Base-by-base conservation (phyloP, 352 stramenopile genomes). In the Phytophthora nicotianae region DNA sequence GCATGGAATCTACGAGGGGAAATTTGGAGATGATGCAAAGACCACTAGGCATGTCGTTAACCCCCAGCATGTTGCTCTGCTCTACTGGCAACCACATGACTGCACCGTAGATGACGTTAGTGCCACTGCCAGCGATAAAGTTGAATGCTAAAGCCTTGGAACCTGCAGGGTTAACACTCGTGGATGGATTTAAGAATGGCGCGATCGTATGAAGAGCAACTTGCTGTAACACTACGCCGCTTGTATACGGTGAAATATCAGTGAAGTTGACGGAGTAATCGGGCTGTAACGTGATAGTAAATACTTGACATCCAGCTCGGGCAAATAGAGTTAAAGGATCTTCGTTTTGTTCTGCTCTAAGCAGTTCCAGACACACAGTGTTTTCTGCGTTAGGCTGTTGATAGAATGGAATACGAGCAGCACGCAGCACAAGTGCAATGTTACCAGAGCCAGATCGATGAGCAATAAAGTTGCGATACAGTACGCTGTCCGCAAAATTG, bases 21-120 rank as follows among this genome's bases (percentile, higher is more conserved):
- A 77, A 84, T 41, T 71, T 78, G 0, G 84, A 93, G 29, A 86
- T 14, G 23, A 89, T 57, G 19, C 78, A 89, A 10, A 91, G 29
- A 0, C 81, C 81, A 47, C 14, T 1, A 35, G 46, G 37, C 1
- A 26, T 23, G 38, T 40, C 16, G 13, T 65, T 13, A 35, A 21
- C 24, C n/a, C 27, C 29, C 38, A 59, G 19, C 5, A 7, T n/a
- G 8, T 37, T 20, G 47, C 21, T 59, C 13, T 52, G 41, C 14
- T 17, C 45, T 26, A 70, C 27, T 23, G 71, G 58, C 0, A 60
- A 26, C 26, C 79, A 68, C 69, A 83, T 76, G 6, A 72, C 65
- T 7, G 77, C 76, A 0, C 78, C 81, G 33, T 87, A 85, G 1
- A 85, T 42, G 4, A 55, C 29, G 17, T 70, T 70, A 0, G 74